phyloP scores from a whole-genome alignment of 1,139 yeast genomes.

The Scheffersomyces insectosa region DNA sequence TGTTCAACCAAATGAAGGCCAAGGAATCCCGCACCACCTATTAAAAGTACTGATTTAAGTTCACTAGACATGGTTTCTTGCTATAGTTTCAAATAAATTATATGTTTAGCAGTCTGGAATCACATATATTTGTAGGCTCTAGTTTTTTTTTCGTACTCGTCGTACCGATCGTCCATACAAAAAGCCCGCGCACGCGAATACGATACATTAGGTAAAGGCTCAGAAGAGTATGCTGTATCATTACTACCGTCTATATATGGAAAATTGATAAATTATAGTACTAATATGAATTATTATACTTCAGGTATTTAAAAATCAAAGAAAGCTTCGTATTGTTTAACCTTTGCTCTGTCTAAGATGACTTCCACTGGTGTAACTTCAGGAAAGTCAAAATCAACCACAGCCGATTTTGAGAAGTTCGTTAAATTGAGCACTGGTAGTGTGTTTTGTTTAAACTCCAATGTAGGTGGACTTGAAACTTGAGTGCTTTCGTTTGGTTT shows the following conservation, averaged over 20 bases:
- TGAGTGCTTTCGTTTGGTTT: not conserved
- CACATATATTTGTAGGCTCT: not conserved
- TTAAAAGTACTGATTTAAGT: constrained; percentile 66
- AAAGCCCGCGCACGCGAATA: no score
- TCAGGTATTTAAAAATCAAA: constrained; percentile 24
- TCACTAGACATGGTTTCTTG: constrained; percentile 13
- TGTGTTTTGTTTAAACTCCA: not conserved
- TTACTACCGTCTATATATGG: no score
- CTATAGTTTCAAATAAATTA: not conserved
- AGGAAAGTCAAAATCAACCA: constrained; percentile 26
- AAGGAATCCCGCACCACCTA: constrained; percentile 94
- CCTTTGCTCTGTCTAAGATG: constrained; percentile 25
- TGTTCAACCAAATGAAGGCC: constrained; percentile 91
- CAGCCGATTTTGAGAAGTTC: not conserved
- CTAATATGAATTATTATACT: no score
- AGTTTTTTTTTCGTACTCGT: no score
- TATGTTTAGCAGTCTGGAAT: no score
- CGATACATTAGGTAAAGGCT: no score
- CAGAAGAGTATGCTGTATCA: no score
- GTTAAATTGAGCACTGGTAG: not conserved
- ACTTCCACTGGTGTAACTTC: constrained; percentile 24
- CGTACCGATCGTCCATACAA: no score
- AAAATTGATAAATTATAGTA: no score
- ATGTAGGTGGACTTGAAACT: not conserved
- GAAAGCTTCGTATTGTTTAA: constrained; percentile 25